phyloP scores from a whole-genome alignment of 345 rosid species.

The Anacardium occidentale region DNA sequence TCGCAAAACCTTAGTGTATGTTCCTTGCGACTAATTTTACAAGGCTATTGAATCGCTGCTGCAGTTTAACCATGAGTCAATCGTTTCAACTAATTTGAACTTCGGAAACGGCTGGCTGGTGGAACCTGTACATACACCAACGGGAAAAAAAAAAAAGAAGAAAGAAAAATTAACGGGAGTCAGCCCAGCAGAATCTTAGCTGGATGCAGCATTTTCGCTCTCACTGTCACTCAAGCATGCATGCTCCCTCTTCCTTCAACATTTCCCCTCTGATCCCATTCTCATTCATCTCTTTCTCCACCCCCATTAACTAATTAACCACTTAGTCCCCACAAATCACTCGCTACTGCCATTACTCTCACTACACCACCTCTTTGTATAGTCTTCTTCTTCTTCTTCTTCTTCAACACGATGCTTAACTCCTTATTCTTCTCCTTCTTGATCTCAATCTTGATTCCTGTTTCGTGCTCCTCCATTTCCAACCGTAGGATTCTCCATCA shows the following conservation, averaged over 20 bases:
- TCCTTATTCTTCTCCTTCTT: conserved; percentile 21
- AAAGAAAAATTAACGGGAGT: too few relatives aligned
- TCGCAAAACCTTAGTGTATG: too few relatives aligned
- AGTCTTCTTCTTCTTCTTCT: conserved; percentile 3
- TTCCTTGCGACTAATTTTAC: too few relatives aligned
- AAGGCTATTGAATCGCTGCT: too few relatives aligned
- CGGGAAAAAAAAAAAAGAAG: too few relatives aligned
- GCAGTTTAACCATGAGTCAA: too few relatives aligned
- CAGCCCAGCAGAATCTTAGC: conserved; percentile 71
- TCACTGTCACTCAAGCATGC: neutral
- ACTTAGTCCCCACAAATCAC: conserved; percentile 11
- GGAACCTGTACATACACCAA: too few relatives aligned
- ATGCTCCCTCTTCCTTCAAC: too few relatives aligned
- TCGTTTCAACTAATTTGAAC: too few relatives aligned
- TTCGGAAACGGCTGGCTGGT: too few relatives aligned
- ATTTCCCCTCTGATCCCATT: neutral
- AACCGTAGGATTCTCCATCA: conserved; percentile 77
- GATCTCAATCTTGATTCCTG: conserved; percentile 15
- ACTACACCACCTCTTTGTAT: neutral
- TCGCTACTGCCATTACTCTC: conserved; percentile 16
- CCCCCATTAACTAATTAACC: neutral
- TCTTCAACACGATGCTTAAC: conserved; percentile 42
- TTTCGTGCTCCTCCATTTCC: conserved; percentile 18
- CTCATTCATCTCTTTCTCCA: conserved; percentile 3
- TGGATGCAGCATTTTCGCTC: conserved; percentile 50